Evolutionary conservation across 768 basidiomycete genomes (phyloP), one percentile per base, ranked within the genome.

Genomic region (Bullera alba): DNA sequence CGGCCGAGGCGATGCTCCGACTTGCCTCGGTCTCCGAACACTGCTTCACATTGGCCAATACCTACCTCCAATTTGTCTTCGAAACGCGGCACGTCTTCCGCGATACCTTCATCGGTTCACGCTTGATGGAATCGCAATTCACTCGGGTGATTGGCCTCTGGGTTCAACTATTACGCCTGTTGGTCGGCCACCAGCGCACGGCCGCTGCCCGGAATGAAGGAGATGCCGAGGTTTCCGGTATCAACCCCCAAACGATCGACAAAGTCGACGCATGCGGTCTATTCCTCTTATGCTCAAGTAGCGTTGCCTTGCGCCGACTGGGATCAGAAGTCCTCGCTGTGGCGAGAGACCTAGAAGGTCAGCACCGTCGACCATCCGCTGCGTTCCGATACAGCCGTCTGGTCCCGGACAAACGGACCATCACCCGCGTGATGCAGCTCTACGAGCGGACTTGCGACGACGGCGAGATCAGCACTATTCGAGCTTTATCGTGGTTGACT

Each of bases 1-100:
- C 91, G 0, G 77, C 75, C 25, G 75, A 76, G 2, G 83, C 87
- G 12, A 66, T 93, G 57, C 81, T 80, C 51, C 79, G 90, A 21
- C 81, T 90, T 56, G 83, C 85, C 76, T 74, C 77, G 4, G 81
- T 87, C 47, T 74, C 78, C 0, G 46, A 71, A 0, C 77, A 83
- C 55, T 79, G 81, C 1, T 72, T 78, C 22, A 74, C 74, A 2
- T 79, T 91, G 12, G 73, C 89, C 15, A 76, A 79, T 15, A 78
- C 79, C 28, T 85, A 84, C 67, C 81, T 81, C 7, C 73, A 78
- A 28, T 86, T 86, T 65, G 71, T 95, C 34, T 91, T 90, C 71
- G 81, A 81, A 50, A 81, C 87, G 2, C 73, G 75, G 21, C 75
- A 78, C 39, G 78, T 87, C 21, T 74, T 80, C 12, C 77, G 80